Conservation (phyloP, 2,329 filamentous ascomycete genomes). For the Metarhizium guizhouense region DNA sequence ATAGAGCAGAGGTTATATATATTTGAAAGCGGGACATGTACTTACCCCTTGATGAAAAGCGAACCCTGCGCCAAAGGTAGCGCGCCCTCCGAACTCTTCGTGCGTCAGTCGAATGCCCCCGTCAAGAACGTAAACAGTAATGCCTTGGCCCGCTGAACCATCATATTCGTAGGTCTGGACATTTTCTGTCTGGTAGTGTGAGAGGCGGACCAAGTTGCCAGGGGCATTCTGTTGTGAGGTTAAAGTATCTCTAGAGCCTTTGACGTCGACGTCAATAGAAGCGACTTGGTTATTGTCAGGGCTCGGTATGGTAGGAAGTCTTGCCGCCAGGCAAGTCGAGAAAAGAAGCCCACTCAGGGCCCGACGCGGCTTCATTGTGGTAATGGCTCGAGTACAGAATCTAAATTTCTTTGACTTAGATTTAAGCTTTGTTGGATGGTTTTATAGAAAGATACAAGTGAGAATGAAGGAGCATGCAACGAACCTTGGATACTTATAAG, state of each 20-base stretch:
- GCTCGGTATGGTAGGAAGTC: too few species aligned
- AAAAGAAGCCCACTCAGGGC: too few species aligned
- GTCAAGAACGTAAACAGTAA: constrained; percentile 56
- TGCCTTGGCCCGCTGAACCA: constrained; percentile 40
- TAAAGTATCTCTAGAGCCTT: neutral
- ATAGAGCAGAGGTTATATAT: too few species aligned
- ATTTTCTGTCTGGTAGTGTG: neutral
- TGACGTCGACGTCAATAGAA: neutral
- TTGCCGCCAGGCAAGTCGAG: too few species aligned
- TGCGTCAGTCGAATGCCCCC: constrained; percentile 53
- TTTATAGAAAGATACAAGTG: too few species aligned
- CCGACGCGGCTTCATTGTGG: too few species aligned
- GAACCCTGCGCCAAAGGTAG: constrained; percentile 43
- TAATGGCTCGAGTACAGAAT: too few species aligned
- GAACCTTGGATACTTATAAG: too few species aligned
- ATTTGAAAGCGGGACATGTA: constrained; percentile 6
- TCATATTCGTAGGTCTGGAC: constrained; percentile 35
- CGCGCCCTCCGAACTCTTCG: constrained; percentile 46
- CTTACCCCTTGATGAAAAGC: constrained; percentile 33
- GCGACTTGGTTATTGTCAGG: neutral
- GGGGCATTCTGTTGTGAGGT: neutral
- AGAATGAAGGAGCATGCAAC: too few species aligned
- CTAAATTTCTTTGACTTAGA: too few species aligned
- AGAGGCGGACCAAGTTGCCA: neutral
- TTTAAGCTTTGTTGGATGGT: too few species aligned